Evolutionary conservation across 2,329 filamentous ascomycete species (phyloP), one percentile per base, ranked within the genome.

Genomic region (Chaetomiaceae sp.): DNA sequence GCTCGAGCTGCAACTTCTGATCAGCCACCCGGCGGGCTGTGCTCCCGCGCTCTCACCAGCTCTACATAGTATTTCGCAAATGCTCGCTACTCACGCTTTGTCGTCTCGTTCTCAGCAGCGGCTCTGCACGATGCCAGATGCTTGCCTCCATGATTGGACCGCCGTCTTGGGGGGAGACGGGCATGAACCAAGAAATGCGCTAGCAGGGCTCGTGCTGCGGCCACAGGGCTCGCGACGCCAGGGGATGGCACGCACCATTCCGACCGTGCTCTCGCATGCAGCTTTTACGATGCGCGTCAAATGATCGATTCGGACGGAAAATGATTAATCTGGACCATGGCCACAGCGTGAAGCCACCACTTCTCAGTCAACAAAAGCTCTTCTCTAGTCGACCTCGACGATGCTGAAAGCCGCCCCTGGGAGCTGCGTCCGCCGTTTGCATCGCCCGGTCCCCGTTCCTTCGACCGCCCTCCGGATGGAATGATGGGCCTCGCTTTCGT

Each of bases 161-260:
- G 30, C 15, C n/a, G n/a, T n/a, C 22, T 33, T 30, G 24, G 18
- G 20, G 17, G 19, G 20, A 40, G 24, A 18, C 32, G n/a, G 17
- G 44, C 44, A 36, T 42, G 32, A 19, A 42, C 27, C 15, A 26
- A 41, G 29, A 42, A 22, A n/a, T 38, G 38, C 44, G 44, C 44
- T 41, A 47, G 38, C 32, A 41, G 33, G 19, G 19, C 43, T 35
- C n/a, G 38, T 42, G 30, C 32, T 40, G 49, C 47, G 47, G 54
- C 51, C 53, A 53, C 51, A 52, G 51, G 8, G 50, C 33, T 45
- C 47, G 46, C 48, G 42, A 49, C 44, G 19, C 51, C 45, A 45
- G 48, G 41, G 49, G 45, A 37, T 14, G 27, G 29, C 36, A 49
- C 34, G 48, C 22, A 30, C 9, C 42, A 34, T 41, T 26, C 38